A percentile compares a stretch with the other conserved stretches of the same genome.
Conservation (phyloP, 805 yeast species). For the Candida palmyrensis region DNA sequence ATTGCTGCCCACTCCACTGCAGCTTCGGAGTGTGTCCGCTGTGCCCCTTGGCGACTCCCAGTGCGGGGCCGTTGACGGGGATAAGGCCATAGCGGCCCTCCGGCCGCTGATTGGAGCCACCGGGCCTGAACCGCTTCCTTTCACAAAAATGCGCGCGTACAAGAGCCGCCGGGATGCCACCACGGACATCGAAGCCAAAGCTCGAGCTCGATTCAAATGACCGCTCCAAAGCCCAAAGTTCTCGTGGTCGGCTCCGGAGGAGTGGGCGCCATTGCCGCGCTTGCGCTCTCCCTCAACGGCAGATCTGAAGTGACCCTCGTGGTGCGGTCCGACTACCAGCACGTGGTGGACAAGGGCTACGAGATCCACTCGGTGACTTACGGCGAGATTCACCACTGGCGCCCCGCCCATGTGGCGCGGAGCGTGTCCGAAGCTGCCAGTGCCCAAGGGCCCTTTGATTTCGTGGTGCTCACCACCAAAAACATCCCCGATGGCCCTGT, state of each 20-base stretch:
- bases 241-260: conserved; percentile 81
- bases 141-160: no score
- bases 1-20: no score
- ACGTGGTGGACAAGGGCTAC: conserved; percentile 23
- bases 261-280: conserved; percentile 75
- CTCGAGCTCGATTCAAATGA: not conserved
- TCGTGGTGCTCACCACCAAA: conserved; percentile 34
- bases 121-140: no score
- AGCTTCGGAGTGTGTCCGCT: no score
- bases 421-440: conserved; percentile 24
- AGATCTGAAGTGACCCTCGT: conserved; percentile 36
- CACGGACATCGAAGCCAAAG: no score
- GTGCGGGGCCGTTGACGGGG: no score
- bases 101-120: no score
- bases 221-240: conserved; percentile 31
- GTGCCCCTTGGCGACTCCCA: no score
- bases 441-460: conserved; percentile 26
- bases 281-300: conserved; percentile 48
- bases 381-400: conserved; percentile 25
- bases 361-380: conserved; percentile 27
- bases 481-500: conserved; percentile 30
- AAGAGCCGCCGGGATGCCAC: no score
- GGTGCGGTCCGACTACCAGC: conserved; percentile 32
- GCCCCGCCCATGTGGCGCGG: conserved; percentile 24
- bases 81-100: no score